These are phyloP conservation scores for Cryptococcus deneoformans DNA, from an alignment of 1,284 basidiomycete species.

Conservation along the genomic window DNA sequence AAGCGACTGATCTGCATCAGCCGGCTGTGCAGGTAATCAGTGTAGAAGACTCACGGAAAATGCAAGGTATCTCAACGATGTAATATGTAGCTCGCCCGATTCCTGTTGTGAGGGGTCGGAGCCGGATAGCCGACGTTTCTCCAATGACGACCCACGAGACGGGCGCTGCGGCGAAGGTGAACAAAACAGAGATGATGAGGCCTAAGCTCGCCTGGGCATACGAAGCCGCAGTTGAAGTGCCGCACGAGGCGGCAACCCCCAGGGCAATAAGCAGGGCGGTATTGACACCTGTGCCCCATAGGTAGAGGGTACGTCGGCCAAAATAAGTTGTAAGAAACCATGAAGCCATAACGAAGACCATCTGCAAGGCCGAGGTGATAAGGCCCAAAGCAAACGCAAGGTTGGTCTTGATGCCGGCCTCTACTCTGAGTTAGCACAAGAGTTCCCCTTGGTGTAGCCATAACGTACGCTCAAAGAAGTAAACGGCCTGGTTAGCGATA, in stretches of 20 bases:
- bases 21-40: background rate
- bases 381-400: constrained; percentile 35
- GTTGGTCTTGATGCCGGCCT: constrained; percentile 39
- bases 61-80: constrained; percentile 35
- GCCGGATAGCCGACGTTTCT: constrained; percentile 40
- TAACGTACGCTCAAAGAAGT: constrained; percentile 36
- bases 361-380: constrained; percentile 36
- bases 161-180: constrained; percentile 34
- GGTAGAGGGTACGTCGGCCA: constrained; percentile 21
- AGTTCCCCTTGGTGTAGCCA: background rate
- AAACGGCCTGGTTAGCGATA: constrained; percentile 38
- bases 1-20: constrained; percentile 10
- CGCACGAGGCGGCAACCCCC: constrained; percentile 27
- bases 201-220: constrained; percentile 33
- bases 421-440: constrained; percentile 12
- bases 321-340: constrained; percentile 32
- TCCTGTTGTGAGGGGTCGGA: constrained; percentile 36
- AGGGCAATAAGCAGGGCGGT: constrained; percentile 20
- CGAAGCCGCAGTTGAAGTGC: constrained; percentile 9
- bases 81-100: constrained; percentile 40
- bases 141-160: constrained; percentile 31
- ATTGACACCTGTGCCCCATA: constrained; percentile 22
- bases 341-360: constrained; percentile 39
- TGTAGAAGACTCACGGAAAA: constrained; percentile 20
- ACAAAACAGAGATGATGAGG: constrained; percentile 30